Conservation (phyloP, 495 filamentous ascomycete species). For the Pyrenula massariospora region DNA sequence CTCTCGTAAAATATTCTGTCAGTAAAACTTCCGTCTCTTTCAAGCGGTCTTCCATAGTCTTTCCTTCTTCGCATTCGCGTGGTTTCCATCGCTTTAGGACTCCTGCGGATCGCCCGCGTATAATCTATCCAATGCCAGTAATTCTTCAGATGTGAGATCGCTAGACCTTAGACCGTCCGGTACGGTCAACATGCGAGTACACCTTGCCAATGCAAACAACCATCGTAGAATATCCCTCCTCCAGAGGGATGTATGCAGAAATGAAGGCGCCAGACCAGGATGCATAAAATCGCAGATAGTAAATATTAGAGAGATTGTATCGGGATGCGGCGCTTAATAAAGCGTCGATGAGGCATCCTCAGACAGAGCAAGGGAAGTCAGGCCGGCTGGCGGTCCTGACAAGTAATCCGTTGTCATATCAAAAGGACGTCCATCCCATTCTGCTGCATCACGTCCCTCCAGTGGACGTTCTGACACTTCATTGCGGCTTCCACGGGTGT, state of each 20-base stretch:
- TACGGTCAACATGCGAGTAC: background rate
- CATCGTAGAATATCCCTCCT: background rate
- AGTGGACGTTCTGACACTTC: slow-evolving; percentile 61
- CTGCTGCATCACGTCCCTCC: slow-evolving; percentile 87
- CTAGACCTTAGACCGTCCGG: background rate
- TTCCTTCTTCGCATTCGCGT: background rate
- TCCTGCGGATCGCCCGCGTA: background rate
- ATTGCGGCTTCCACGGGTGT: slow-evolving; percentile 11
- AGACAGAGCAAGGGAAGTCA: slow-evolving; percentile 1
- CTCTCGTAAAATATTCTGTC: too few relatives aligned
- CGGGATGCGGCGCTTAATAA: background rate
- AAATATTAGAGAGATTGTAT: background rate
- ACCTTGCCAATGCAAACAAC: background rate
- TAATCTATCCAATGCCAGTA: background rate
- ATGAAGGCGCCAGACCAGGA: background rate
- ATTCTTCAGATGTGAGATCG: background rate
- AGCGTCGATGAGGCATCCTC: background rate
- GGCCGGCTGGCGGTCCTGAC: background rate
- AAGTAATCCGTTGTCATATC: slow-evolving; percentile 44
- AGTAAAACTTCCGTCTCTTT: too few relatives aligned
- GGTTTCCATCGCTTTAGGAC: background rate
- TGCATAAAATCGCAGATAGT: background rate
- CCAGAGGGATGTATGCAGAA: background rate
- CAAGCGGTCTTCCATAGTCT: background rate
- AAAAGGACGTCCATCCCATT: slow-evolving; percentile 89